Evolutionary conservation across 2,329 filamentous ascomycete genomes (phyloP), one percentile per base, ranked within the genome.

Genomic region (Aspergillus pseudonomiae): DNA sequence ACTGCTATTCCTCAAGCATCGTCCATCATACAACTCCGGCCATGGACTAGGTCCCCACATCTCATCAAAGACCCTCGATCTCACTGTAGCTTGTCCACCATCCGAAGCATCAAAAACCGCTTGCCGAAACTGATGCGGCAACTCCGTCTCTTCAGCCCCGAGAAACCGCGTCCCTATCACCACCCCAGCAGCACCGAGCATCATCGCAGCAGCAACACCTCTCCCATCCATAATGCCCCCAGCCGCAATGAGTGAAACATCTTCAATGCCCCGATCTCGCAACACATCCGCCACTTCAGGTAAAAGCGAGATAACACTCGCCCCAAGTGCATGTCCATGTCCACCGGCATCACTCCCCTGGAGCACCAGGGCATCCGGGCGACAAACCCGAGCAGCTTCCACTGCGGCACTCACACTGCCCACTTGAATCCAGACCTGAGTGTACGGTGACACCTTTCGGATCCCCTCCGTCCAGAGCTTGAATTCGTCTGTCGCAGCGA

Each of bases 121-220:
- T 19, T 79, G 63, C 61, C 77, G 77, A 66, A 86, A 86, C 0
- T 82, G 82, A 43, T 75, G 74, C 4, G 80, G 71, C 21, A 86
- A 78, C 19, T 75, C 75, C 1, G 83, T 80, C 68, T 86, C 83
- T 0, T 72, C 71, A 0, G 77, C 68, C 1, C 85, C 86, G 0
- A 90, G 80, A 58, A 88, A 86, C 11, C 86, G 80, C 0, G 88
- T 90, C 0, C 88, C 89, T 77, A 90, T 80, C 0, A 82, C 84
- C 0, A 84, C 80, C 0, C 84, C 88, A 0, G 78, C 73, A 1
- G 84, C 84, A 0, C 85, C 84, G 0, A 86, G 76, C 1, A 77
- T 70, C 9, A 85, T 70, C 1, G 81, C 82, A 0, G 83, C 83
- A 4, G 80, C 80, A 0, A 78, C 76, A 0, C 82, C 82, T 30